Percentiles rank a stretch among this genome's conserved stretches.
Conservation (phyloP, 257 asterid genomes). For the Linaria vulgaris region DNA sequence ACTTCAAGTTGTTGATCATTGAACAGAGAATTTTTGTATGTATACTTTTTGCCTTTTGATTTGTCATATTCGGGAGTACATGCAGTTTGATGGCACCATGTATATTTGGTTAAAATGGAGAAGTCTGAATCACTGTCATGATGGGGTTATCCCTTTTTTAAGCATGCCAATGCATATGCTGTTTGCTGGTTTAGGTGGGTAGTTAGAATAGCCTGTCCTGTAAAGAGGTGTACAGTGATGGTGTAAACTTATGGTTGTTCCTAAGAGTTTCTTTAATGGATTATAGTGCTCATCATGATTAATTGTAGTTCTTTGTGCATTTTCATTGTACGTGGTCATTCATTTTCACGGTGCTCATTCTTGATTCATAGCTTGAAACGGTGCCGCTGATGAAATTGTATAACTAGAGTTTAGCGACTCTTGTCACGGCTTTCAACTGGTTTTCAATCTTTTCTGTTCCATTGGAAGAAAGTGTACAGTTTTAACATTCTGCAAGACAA, state of each 20-base stretch:
- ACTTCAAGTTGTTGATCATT: no score
- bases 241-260: constrained; percentile 3
- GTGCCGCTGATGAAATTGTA: background rate
- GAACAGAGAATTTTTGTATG: no score
- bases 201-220: background rate
- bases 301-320: constrained; percentile 1
- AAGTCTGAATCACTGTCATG: constrained; percentile 7
- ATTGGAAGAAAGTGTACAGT: background rate
- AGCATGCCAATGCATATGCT: background rate
- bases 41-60: no score
- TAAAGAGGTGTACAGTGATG: background rate
- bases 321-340: background rate
- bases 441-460: constrained; percentile 7
- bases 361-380: background rate
- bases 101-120: background rate
- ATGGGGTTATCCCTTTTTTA: background rate
- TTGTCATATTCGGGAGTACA: no score
- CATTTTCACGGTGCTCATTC: background rate
- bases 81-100: no score
- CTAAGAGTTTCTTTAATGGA: background rate
- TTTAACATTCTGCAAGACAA: constrained; percentile 28
- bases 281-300: background rate
- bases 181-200: background rate
- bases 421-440: constrained; percentile 10
- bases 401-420: background rate